Base-by-base conservation (phyloP, 345 rosid species). In the Crucihimalaya himalaica region DNA sequence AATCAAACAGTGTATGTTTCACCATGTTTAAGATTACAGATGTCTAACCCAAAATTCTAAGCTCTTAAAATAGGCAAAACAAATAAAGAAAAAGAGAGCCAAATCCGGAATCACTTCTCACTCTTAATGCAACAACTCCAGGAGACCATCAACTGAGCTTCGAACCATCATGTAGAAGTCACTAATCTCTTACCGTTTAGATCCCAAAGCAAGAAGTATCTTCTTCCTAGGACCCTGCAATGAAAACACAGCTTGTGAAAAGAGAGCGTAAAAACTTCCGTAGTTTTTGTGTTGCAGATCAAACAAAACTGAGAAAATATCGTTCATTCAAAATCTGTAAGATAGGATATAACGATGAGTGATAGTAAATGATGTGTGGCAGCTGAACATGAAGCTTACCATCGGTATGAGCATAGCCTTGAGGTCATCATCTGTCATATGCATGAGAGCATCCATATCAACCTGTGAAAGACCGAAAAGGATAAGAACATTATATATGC, bases 221-320 rank as follows among this genome's bases (percentile, higher is more conserved):
- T 95, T 95, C 89, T 95, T 95, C 74, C 99, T 86, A 31, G 99
- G 99, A 11, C 99, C 99, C 97, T 95, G 84, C 59, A 81, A 81
- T 69, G 78, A 68, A 54, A 63, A 43, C 59, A 66, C 16, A 65
- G 25, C 56, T 64, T 50, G 43, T 50, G 10, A 55, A 32, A 46
- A 51, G 45, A 50, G 65, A 31, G 62, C 51, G 14, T 13, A 65
- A 21, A 10, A 14, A 45, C 19, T 42, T 53, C 8, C 37, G 28
- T 42, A 43, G 8, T 4, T 42, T 27, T 27, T 45, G 13, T 60
- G 70, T 28, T 19, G 20, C 42, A 45, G 31, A 64, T 55, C 46
- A 70, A 62, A 15, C 13, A 23, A 42, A 32, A 52, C 25, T 64
- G 32, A 57, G 47, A 4, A 28, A 43, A 31, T 52, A 37, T 12